phyloP scores from a whole-genome alignment of 2,329 filamentous ascomycete species.

The Sporothrix pseudoabietina region DNA sequence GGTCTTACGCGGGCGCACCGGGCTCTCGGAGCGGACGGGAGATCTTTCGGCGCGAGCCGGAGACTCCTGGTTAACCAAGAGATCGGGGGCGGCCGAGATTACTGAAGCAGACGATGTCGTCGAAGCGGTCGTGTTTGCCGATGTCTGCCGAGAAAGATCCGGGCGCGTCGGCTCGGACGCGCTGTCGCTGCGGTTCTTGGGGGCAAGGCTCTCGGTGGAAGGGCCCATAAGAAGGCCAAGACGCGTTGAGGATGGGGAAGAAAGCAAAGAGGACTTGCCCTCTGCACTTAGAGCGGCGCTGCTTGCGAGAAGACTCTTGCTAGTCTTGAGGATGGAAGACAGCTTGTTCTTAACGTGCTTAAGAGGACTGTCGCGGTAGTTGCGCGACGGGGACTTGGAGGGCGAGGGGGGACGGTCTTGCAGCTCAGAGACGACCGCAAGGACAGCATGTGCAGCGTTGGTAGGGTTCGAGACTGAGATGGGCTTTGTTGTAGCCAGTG shows the following conservation, averaged over 20 bases:
- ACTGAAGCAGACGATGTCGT: slow-evolving; percentile 4
- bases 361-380: slow-evolving; percentile 71
- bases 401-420: slow-evolving; percentile 49
- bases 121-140: slow-evolving; percentile 2
- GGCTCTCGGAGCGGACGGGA: slow-evolving; percentile 46
- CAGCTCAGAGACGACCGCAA: slow-evolving; percentile 52
- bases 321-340: slow-evolving; percentile 86
- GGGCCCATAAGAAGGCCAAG: slow-evolving; percentile 49
- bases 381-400: slow-evolving; percentile 59
- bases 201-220: slow-evolving; percentile 54
- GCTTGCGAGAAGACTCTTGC: slow-evolving; percentile 81
- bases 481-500: slow-evolving; percentile 57
- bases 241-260: slow-evolving; percentile 52
- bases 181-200: slow-evolving; percentile 36
- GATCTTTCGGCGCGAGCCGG: slow-evolving; percentile 28
- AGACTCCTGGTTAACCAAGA: background rate
- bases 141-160: slow-evolving; percentile 47
- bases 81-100: slow-evolving; percentile 34
- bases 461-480: slow-evolving; percentile 62
- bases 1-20: slow-evolving; percentile 53
- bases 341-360: slow-evolving; percentile 93
- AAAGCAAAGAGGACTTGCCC: slow-evolving; percentile 60
- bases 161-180: slow-evolving; percentile 49
- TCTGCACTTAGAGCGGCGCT: slow-evolving; percentile 67
- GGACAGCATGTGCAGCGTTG: slow-evolving; percentile 25